A percentile compares a stretch with the other conserved stretches of the same genome.
These are phyloP conservation scores for Hondaea fermentalgiana DNA, from an alignment of 108 stramenopile genomes.

Conservation along the genomic window DNA sequence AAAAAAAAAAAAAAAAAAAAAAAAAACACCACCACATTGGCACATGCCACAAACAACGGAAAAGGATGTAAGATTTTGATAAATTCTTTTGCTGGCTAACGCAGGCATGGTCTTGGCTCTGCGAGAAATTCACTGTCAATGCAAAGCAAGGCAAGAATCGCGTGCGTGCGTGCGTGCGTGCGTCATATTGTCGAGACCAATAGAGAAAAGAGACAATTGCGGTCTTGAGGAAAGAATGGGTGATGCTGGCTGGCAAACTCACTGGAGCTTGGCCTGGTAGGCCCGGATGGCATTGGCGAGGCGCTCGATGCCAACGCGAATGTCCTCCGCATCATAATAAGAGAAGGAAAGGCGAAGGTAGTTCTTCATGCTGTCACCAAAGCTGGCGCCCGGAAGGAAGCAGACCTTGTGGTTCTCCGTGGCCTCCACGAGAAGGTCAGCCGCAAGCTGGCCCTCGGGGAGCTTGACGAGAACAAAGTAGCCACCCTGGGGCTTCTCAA, in stretches of 20 bases:
- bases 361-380: background rate
- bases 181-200: too few relatives aligned
- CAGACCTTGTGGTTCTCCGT: slow-evolving; percentile 4
- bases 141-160: too few relatives aligned
- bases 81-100: too few relatives aligned
- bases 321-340: background rate
- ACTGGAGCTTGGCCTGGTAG: slow-evolving; percentile 16
- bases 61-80: too few relatives aligned
- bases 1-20: too few relatives aligned
- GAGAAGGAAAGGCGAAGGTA: slow-evolving; percentile 1
- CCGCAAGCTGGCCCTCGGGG: background rate
- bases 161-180: too few relatives aligned
- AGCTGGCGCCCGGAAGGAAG: slow-evolving; percentile 20
- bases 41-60: too few relatives aligned
- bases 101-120: too few relatives aligned
- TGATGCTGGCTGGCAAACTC: background rate
- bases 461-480: slow-evolving; percentile 27
- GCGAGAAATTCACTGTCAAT: too few relatives aligned
- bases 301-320: background rate
- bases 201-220: too few relatives aligned
- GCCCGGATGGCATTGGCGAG: slow-evolving; percentile 15
- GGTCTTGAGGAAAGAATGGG: too few relatives aligned
- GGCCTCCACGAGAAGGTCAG: background rate
- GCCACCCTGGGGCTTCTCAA: background rate
- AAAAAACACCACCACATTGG: too few relatives aligned